Conservation (phyloP, 441 rosid species). For the Eutrema salsugineum region DNA sequence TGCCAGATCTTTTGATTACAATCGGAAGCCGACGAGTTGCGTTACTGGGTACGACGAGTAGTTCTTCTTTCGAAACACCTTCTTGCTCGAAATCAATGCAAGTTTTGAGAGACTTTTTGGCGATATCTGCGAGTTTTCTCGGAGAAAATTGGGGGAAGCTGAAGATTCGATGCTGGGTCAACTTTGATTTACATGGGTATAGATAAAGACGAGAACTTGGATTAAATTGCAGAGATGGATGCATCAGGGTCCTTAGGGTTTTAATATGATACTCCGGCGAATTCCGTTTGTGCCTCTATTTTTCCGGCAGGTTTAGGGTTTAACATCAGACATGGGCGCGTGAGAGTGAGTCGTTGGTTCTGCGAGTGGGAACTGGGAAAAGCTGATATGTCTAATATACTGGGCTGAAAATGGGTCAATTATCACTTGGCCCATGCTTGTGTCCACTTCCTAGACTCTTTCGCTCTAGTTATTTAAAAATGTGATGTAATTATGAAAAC, state of each 20-base stretch:
- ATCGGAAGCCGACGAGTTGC: constrained; percentile 8
- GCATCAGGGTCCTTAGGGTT: constrained; percentile 6
- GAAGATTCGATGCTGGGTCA: constrained; percentile 2
- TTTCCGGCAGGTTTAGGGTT: not conserved
- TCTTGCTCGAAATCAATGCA: constrained; percentile 11
- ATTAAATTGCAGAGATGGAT: constrained; percentile 1
- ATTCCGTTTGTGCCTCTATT: not conserved
- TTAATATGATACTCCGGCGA: not conserved
- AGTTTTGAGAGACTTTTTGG: constrained; percentile 19
- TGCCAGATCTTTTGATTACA: constrained; percentile 14
- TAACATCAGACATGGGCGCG: not conserved
- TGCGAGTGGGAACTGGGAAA: no score
- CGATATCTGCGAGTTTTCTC: not conserved
- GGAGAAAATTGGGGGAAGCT: not conserved
- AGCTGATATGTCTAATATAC: no score
- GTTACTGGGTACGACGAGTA: not conserved
- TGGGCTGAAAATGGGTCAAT: no score
- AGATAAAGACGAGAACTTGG: constrained; percentile 14
- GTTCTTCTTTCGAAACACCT: not conserved
- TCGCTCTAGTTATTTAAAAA: no score
- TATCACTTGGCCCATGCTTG: no score
- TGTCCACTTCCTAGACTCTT: no score
- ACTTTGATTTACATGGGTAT: constrained; percentile 7
- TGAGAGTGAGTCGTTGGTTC: not conserved
- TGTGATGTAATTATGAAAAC: no score